phyloP scores from a whole-genome alignment of 2,329 filamentous ascomycete genomes.

The Gaeumannomyces tritici region DNA sequence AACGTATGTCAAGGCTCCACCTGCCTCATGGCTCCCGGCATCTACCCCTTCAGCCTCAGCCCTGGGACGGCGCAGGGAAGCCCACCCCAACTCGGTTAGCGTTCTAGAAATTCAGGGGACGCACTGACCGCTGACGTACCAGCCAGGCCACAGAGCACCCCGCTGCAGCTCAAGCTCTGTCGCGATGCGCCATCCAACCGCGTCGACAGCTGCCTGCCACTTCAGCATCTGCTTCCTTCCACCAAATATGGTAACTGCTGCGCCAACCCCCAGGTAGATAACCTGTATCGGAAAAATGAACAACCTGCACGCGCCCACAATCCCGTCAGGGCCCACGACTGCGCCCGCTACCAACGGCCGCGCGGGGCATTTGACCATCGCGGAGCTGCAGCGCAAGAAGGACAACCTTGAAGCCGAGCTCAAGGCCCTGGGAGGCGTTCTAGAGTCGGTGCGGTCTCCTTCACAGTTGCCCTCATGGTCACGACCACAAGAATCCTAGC shows the following conservation, averaged over 20 bases:
- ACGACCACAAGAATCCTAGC: background rate
- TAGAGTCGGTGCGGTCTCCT: slow-evolving; percentile 66
- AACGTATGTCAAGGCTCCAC: background rate
- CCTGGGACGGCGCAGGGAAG: too few relatives aligned
- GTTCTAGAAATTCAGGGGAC: background rate
- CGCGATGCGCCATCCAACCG: background rate
- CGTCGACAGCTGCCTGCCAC: background rate
- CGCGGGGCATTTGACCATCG: slow-evolving; percentile 56
- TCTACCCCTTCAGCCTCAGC: background rate
- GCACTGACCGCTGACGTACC: background rate
- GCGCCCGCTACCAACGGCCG: slow-evolving; percentile 50
- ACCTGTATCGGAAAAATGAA: slow-evolving; percentile 31
- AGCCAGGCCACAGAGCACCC: background rate
- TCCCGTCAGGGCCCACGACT: slow-evolving; percentile 67
- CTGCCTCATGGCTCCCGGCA: background rate
- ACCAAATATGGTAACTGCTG: background rate
- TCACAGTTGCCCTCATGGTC: too few relatives aligned
- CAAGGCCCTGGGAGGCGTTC: slow-evolving; percentile 69
- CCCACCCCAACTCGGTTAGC: background rate
- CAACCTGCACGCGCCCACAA: slow-evolving; percentile 48
- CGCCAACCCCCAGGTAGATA: background rate
- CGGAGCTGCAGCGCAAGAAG: slow-evolving; percentile 76
- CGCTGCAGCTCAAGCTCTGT: background rate
- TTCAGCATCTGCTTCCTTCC: background rate
- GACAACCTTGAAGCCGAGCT: slow-evolving; percentile 79